These are phyloP conservation scores for Colletotrichum sp. DNA, from an alignment of 2,329 filamentous ascomycete genomes.

Conservation along the genomic window DNA sequence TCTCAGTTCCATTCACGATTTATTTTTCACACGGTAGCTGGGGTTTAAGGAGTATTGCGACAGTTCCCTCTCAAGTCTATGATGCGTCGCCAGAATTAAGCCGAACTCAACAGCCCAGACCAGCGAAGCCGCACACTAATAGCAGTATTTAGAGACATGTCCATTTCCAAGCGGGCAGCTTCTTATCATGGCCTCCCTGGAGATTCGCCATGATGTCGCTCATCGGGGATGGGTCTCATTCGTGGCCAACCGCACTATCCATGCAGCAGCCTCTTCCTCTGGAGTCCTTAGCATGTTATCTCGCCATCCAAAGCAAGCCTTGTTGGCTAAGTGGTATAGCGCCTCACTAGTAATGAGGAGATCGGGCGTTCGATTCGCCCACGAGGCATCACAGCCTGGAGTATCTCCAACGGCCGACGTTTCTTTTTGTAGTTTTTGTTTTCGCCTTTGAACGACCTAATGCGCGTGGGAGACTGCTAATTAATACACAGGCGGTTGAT, in stretches of 20 bases:
- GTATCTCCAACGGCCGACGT: not conserved
- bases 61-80: rapidly evolving
- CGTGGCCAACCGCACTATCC: not conserved
- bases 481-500: too few species aligned
- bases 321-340: conserved; percentile 22
- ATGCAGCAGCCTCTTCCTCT: not conserved
- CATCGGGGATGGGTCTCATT: not conserved
- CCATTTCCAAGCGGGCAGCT: not conserved
- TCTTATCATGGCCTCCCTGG: not conserved
- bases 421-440: not conserved
- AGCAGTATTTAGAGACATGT: not conserved
- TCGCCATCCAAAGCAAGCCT: not conserved
- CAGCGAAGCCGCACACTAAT: not conserved
- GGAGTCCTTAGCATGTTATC: not conserved
- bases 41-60: not conserved
- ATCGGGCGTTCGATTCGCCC: conserved; percentile 21
- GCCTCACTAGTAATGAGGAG: conserved; percentile 22
- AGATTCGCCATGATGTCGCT: not conserved
- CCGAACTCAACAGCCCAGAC: not conserved
- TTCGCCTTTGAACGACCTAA: not conserved
- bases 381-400: not conserved
- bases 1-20: not conserved
- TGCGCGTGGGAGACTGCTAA: too few species aligned
- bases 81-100: not conserved
- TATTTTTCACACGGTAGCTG: not conserved